Evolutionary conservation across 2,329 filamentous ascomycete species (phyloP).

Genomic region (Bipolaris oryzae): DNA sequence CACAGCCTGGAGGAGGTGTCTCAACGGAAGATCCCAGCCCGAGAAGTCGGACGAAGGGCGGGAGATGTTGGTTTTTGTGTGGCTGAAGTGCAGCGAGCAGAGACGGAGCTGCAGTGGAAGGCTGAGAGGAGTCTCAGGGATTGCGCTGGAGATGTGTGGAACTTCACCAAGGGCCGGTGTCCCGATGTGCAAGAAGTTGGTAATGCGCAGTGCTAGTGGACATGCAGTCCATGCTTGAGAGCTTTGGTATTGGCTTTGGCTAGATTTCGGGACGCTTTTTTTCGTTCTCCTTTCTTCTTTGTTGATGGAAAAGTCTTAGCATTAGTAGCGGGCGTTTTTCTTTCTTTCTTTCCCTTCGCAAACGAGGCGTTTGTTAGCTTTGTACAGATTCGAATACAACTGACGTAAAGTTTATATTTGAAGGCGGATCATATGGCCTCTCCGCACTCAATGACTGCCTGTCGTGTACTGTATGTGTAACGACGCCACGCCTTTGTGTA

Average conservation of each 20-base stretch:
- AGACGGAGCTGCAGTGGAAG: conserved; percentile 48
- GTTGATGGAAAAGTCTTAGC: conserved; percentile 5
- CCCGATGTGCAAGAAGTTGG: not conserved
- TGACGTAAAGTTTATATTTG: not conserved
- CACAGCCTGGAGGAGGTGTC: conserved; percentile 48
- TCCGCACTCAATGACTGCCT: not conserved
- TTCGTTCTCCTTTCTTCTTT: not conserved
- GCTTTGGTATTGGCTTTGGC: not conserved
- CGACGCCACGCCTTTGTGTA: not conserved
- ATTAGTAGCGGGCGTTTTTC: conserved; percentile 13
- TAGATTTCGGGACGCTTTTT: not conserved
- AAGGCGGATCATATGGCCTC: not conserved
- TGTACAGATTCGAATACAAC: not conserved
- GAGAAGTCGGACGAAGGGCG: conserved; percentile 46
- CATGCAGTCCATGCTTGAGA: not conserved
- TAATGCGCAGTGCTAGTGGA: conserved; percentile 22
- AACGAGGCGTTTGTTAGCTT: not conserved
- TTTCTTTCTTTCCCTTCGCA: not conserved
- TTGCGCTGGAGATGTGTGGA: conserved; percentile 50
- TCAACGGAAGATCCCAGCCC: conserved; percentile 42
- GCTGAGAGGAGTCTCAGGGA: conserved; percentile 46
- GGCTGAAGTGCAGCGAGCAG: conserved; percentile 48
- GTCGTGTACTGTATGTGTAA: not conserved
- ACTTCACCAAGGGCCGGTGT: conserved; percentile 44
- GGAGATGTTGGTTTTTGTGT: conserved; percentile 53